Evolutionary conservation across 2,329 filamentous ascomycete genomes (phyloP).

Genomic region (Ascochyta rabiei): DNA sequence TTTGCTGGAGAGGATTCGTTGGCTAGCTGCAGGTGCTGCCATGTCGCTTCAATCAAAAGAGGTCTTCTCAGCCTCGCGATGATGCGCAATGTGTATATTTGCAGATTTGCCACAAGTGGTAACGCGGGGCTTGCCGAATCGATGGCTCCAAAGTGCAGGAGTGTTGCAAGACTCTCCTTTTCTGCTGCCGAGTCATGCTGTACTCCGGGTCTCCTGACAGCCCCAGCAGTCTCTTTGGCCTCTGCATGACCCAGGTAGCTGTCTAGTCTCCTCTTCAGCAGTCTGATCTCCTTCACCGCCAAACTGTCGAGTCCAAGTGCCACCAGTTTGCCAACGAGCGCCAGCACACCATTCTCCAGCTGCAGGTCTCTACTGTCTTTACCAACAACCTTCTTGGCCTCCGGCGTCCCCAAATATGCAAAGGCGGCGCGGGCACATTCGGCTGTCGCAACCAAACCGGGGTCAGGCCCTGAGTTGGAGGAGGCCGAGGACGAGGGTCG

Average conservation of each 20-base stretch:
- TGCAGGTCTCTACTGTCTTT: slow-evolving; percentile 67
- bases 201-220: slow-evolving; percentile 24
- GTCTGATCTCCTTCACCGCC: slow-evolving; percentile 70
- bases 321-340: slow-evolving; percentile 70
- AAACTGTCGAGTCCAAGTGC: slow-evolving; percentile 68
- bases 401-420: slow-evolving; percentile 64
- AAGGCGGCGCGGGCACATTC: slow-evolving; percentile 75
- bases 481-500: slow-evolving; percentile 49
- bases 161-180: slow-evolving; percentile 60
- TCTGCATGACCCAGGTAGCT: slow-evolving; percentile 25
- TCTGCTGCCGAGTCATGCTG: slow-evolving; percentile 41
- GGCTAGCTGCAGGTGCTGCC: slow-evolving; percentile 61
- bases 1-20: slow-evolving; percentile 63
- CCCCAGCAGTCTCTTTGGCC: slow-evolving; percentile 1
- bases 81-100: slow-evolving; percentile 69
- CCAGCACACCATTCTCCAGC: slow-evolving; percentile 74
- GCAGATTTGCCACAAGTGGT: slow-evolving; percentile 67
- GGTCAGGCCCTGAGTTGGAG: slow-evolving; percentile 33
- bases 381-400: slow-evolving; percentile 57
- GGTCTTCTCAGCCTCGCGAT: slow-evolving; percentile 67
- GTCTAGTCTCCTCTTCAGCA: slow-evolving; percentile 69
- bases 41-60: slow-evolving; percentile 61
- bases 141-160: slow-evolving; percentile 66
- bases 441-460: slow-evolving; percentile 59
- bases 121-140: slow-evolving; percentile 43